phyloP scores from a whole-genome alignment of 345 rosid species.

The Syzygium grande region DNA sequence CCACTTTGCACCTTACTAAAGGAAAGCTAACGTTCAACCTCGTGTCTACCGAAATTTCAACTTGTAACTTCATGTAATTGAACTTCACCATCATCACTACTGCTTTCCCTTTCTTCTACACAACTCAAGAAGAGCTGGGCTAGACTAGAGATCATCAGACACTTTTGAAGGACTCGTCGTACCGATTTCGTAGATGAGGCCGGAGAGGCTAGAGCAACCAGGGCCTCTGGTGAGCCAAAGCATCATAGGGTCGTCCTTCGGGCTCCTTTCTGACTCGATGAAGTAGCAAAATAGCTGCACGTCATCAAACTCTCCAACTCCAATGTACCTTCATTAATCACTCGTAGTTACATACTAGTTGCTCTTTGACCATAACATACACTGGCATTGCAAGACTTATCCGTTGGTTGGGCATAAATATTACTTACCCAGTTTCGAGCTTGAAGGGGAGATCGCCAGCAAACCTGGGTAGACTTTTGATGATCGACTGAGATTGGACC shows the following conservation, averaged over 20 bases:
- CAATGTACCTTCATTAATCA: slow-evolving; percentile 6
- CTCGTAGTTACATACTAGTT: not conserved
- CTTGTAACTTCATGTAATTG: not conserved
- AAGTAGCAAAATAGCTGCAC: slow-evolving; percentile 16
- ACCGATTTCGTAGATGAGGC: slow-evolving; percentile 13
- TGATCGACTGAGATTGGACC: not conserved
- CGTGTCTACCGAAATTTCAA: not conserved
- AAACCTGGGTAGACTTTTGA: slow-evolving; percentile 10
- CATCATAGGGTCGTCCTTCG: slow-evolving; percentile 13
- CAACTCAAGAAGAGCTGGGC: not conserved
- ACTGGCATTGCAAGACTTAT: not conserved
- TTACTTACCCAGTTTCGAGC: slow-evolving; percentile 14
- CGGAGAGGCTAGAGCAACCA: slow-evolving; percentile 19
- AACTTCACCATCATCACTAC: not conserved
- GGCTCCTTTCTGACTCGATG: slow-evolving; percentile 14
- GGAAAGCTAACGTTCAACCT: not conserved
- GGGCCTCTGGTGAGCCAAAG: slow-evolving; percentile 30
- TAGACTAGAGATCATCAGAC: not conserved
- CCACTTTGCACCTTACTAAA: not conserved
- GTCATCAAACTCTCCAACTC: slow-evolving; percentile 10
- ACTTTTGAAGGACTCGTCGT: not conserved
- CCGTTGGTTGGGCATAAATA: not conserved
- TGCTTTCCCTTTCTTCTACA: not conserved
- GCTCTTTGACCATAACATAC: not conserved
- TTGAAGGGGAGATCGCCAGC: slow-evolving; percentile 15